Evolutionary conservation across 345 rosid genomes (phyloP), one percentile per base, ranked within the genome.

Genomic region (Geranium brycei): DNA sequence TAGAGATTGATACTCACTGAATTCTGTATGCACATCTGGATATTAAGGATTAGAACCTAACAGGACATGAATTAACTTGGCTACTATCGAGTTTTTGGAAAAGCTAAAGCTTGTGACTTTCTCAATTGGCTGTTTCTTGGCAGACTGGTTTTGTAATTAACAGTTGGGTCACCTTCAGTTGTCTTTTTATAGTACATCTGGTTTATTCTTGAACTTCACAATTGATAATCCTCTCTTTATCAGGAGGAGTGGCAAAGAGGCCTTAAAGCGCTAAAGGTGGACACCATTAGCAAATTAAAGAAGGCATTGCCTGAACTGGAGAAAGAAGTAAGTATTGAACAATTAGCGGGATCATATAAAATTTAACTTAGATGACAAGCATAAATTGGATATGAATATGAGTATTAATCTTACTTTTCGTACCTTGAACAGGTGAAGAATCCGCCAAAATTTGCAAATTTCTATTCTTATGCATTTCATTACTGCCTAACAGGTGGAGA

Each of bases 201-300:
- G 5, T 51, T 14, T 64, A 3, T 59, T 32, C 4, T 41, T 59
- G n/a, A 53, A 19, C 17, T 13, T 66, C 28, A 66, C 66, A 60
- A 31, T 31, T 51, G 15, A 35, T 38, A 59, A 3, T 11, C 32
- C n/a, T 31, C 59, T 47, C 17, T 57, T 30, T 63, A 64, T 68
- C 72, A 83, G 88, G 76, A 77, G 30, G 85, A 81, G 66, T 83
- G 85, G 83, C 71, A 61, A 75, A 70, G 74, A 28, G 83, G 88
- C 60, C 60, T 83, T 59, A 77, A 77, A 69, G 75, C 79, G 62
- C 68, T 81, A 59, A 61, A 58, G 53, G 79, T 40, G 30, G 70
- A 77, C 68, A 63, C 74, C 63, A 58, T 83, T 30, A 31, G 4
- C 66, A 77, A 79, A 66, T 69, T 83, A 47, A 75, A 77, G 62